Conservation (phyloP, 164 flowering plant genomes). For the Saururus chinensis region DNA sequence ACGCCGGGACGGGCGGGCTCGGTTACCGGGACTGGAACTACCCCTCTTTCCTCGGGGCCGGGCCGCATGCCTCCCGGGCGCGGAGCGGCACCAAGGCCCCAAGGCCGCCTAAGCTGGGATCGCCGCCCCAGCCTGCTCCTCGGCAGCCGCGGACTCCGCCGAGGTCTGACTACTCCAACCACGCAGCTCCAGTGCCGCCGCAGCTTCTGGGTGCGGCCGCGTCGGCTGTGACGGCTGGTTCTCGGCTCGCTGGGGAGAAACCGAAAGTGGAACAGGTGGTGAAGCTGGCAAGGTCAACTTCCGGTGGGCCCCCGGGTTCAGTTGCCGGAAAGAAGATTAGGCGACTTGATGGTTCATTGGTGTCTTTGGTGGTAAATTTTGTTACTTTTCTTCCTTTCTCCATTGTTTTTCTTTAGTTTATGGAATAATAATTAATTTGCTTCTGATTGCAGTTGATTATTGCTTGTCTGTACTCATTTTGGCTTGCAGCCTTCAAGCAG, state of each 20-base stretch:
- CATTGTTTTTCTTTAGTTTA: neutral
- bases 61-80: conserved; percentile 36
- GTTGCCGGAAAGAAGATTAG: conserved; percentile 8
- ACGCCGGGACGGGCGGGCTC: conserved; percentile 4
- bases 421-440: conserved; percentile 4
- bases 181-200: conserved; percentile 1
- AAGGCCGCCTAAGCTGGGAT: conserved; percentile 13
- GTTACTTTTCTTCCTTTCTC: neutral
- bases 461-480: conserved; percentile 28
- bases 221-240: neutral
- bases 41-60: conserved; percentile 66
- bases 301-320: conserved; percentile 7
- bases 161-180: conserved; percentile 4
- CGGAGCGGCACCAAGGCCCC: conserved; percentile 21
- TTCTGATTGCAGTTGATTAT: conserved; percentile 38
- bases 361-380: conserved; percentile 25
- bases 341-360: conserved; percentile 12
- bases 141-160: conserved; percentile 12
- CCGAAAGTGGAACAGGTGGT: conserved; percentile 13
- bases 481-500: conserved; percentile 29
- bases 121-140: conserved; percentile 16
- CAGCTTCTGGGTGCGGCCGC: neutral
- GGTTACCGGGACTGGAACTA: conserved; percentile 59
- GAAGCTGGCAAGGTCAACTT: conserved; percentile 15
- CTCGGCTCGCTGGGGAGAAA: conserved; percentile 10